Conservation (phyloP, 2,329 filamentous ascomycete species). For the Cryphonectria nitschkei region DNA sequence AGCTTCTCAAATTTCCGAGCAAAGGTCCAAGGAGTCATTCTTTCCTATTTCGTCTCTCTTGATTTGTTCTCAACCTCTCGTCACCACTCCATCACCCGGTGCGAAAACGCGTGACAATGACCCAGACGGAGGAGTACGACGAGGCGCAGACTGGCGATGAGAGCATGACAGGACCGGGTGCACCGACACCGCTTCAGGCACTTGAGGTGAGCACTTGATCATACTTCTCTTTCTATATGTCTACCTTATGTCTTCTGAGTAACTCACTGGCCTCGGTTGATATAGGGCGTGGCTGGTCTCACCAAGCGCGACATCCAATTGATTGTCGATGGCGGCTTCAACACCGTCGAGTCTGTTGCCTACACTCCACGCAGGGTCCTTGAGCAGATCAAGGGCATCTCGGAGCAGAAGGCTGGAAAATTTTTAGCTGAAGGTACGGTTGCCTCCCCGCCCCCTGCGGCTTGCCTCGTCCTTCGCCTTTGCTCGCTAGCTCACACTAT, state of each 20-base stretch:
- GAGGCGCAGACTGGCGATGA: slow-evolving; percentile 71
- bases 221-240: not conserved
- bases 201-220: slow-evolving; percentile 69
- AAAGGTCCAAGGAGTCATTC: not conserved
- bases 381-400: slow-evolving; percentile 97
- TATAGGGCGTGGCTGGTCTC: slow-evolving; percentile 84
- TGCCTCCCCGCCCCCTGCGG: not conserved
- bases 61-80: not conserved
- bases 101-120: slow-evolving; percentile 40
- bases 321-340: slow-evolving; percentile 87
- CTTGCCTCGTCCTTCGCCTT: not conserved
- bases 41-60: not conserved
- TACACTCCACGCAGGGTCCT: slow-evolving; percentile 84
- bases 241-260: not conserved
- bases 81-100: not conserved
- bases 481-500: slow-evolving; percentile 16
- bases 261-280: not conserved
- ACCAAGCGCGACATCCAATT: slow-evolving; percentile 96
- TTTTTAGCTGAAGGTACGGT: slow-evolving; percentile 79
- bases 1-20: not conserved
- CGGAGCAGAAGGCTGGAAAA: slow-evolving; percentile 93
- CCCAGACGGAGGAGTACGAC: slow-evolving; percentile 65
- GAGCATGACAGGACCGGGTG: slow-evolving; percentile 79
- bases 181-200: slow-evolving; percentile 84
- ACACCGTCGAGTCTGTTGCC: slow-evolving; percentile 94